A percentile compares a stretch with the other conserved stretches of the same genome.
Evolutionary conservation across 2,329 filamentous ascomycete species (phyloP).

Genomic region (Xylariaceae sp.): DNA sequence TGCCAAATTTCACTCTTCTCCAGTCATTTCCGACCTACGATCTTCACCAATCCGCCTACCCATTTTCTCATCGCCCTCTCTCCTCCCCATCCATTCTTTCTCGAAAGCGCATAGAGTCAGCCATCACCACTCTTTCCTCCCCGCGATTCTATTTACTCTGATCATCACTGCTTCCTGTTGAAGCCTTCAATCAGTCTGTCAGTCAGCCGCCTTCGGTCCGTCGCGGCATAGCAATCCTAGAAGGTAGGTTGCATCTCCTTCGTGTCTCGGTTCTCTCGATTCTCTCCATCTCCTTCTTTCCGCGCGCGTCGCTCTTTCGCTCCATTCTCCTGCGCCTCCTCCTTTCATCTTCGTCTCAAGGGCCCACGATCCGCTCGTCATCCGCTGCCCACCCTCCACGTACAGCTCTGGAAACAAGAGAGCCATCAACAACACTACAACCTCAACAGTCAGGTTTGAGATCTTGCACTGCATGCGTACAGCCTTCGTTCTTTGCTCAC

Average conservation of each 20-base stretch:
- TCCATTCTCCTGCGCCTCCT: neutral
- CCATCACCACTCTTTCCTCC: no score
- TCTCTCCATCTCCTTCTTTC: neutral
- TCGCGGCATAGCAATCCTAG: neutral
- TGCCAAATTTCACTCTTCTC: neutral
- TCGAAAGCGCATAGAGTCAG: no score
- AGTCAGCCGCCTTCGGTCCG: neutral
- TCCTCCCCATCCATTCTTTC: no score
- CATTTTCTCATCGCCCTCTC: no score
- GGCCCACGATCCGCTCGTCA: constrained; percentile 4
- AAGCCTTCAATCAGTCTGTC: neutral
- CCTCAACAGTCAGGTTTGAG: constrained; percentile 26
- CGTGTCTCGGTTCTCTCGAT: neutral
- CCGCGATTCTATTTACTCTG: no score
- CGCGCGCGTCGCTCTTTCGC: neutral
- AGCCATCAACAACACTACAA: constrained; percentile 17
- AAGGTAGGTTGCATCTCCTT: constrained; percentile 11
- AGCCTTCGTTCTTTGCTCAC: constrained; percentile 21
- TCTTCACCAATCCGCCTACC: no score
- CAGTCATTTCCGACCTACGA: no score
- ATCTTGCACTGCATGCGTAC: constrained; percentile 37
- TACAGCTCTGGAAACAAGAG: constrained; percentile 10
- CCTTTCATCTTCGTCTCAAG: neutral
- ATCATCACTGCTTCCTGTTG: neutral
- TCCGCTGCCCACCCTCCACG: constrained; percentile 15